Base-by-base conservation (phyloP, 2,329 filamentous ascomycete species). In the Hymenoscyphus fraxineus region DNA sequence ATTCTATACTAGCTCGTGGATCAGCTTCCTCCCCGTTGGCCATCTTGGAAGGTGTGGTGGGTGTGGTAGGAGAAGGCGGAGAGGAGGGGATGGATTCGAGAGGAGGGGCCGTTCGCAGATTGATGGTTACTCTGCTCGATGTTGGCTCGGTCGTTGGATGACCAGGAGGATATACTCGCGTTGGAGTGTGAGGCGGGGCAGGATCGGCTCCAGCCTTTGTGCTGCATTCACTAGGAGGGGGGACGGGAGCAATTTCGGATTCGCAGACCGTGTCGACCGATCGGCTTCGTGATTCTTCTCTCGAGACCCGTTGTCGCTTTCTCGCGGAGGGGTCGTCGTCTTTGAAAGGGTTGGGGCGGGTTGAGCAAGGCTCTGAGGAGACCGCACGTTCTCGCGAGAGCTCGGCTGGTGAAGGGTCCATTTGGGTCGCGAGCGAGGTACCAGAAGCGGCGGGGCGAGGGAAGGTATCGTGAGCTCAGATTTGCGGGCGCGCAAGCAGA, bases 331-430 rank as follows among this genome's bases (percentile, higher is more conserved):
- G 65, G 35, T 85, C 82, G 73, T 77, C 79, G 76, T 35, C 35
- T 87, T 87, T 81, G 74, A 88, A 88, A 51, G 86, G 86, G 69
- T 88, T 88, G 61, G 84, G 84, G 67, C 86, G 83, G 70, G 83
- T 85, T 72, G 85, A 84, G 76, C 81, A 82, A 75, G 84, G 83
- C 79, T 89, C 86, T 77, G 83, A 83, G 72, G 85, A 88, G 77
- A 81, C 80, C 73, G 83, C 82, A 77, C 83, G 83, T 78, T 85
- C 83, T 80, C 78, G 80, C 76, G 79, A 78, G 77, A 70, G 67
- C 68, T 75, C 71, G 66, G 64, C 65, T 63, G 70, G 54, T 65
- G 72, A 70, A 68, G 67, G 68, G 69, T 76, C 75, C 75, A 76
- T 76, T 75, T 84, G 81, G 72, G 65, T 71, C 66, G 61, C 63